phyloP scores from a whole-genome alignment of 352 stramenopile species.

The Globisporangium parvum region DNA sequence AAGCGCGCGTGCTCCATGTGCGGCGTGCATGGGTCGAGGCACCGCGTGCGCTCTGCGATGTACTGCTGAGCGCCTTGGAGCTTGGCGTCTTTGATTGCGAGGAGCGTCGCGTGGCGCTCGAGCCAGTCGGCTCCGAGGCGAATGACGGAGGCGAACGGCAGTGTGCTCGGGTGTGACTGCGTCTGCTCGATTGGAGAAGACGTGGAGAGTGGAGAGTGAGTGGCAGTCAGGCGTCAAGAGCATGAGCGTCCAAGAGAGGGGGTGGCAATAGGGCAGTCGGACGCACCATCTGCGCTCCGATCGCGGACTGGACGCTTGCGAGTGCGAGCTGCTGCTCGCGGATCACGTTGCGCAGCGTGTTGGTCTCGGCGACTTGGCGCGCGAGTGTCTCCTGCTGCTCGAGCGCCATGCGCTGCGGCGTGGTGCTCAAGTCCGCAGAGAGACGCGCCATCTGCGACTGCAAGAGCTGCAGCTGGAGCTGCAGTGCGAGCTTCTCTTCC shows the following conservation, averaged over 20 bases:
- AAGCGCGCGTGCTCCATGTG: slow-evolving; percentile 17
- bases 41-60: slow-evolving; percentile 9
- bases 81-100: slow-evolving; percentile 15
- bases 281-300: neutral
- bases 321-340: neutral
- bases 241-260: neutral
- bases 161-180: neutral
- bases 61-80: neutral
- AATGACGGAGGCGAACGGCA: slow-evolving; percentile 1
- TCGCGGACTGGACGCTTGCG: neutral
- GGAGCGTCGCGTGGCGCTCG: slow-evolving; percentile 7
- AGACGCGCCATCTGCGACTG: too few relatives aligned
- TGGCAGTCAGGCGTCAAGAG: neutral
- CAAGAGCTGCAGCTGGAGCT: too few relatives aligned
- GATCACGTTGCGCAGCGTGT: neutral
- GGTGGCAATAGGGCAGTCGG: too few relatives aligned
- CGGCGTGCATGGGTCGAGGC: neutral
- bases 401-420: neutral
- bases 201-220: neutral
- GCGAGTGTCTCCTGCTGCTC: neutral
- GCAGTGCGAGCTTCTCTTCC: too few relatives aligned
- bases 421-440: neutral
- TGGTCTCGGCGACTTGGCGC: neutral
- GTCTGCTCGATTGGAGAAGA: neutral
- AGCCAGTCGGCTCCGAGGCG: neutral